Percentiles rank a stretch among this genome's conserved stretches.
Conservation (phyloP, 768 basidiomycete species). For the Gymnopilus dilepis region DNA sequence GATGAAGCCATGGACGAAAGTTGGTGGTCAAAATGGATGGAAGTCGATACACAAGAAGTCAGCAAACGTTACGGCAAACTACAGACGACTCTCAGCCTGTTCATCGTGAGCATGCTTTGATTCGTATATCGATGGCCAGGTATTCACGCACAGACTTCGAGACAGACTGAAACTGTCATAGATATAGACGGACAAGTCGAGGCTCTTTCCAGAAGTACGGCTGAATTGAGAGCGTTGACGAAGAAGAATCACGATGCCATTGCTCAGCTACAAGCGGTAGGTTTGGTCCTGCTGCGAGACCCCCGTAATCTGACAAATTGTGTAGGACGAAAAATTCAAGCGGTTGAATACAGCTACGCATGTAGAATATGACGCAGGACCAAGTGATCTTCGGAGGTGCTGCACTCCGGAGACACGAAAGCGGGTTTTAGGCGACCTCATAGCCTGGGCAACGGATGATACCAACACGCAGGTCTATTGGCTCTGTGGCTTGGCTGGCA, state of each 20-base stretch:
- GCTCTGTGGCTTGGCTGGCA: conserved; percentile 29
- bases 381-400: neutral
- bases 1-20: neutral
- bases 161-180: neutral
- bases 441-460: neutral
- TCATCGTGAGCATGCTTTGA: neutral
- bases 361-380: neutral
- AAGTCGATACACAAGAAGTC: neutral
- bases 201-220: neutral
- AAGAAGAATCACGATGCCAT: neutral
- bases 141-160: too few relatives aligned
- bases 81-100: neutral
- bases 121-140: too few relatives aligned
- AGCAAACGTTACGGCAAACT: neutral
- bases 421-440: neutral
- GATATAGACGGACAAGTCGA: neutral
- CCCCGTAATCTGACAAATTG: too few relatives aligned
- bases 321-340: neutral
- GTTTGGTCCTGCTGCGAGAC: neutral
- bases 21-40: neutral
- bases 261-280: neutral
- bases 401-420: neutral
- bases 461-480: conserved; percentile 30
- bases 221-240: neutral
- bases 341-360: neutral